Conservation (phyloP, 2,329 filamentous ascomycete species). For the Alternaria angustiovoidea region DNA sequence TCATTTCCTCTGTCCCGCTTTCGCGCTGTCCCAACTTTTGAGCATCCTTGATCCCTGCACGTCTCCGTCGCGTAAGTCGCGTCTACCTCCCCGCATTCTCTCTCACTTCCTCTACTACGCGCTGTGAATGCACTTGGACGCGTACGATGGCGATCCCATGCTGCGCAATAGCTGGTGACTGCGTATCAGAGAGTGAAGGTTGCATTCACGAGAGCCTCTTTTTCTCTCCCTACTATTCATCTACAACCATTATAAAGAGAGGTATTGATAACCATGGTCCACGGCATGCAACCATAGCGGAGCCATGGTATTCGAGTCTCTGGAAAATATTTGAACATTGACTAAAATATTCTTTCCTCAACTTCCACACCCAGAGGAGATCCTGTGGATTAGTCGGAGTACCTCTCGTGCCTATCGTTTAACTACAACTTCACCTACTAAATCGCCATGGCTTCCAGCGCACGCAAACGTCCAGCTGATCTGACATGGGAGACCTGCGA, state of each 20-base stretch:
- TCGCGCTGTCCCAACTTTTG: conserved; percentile 19
- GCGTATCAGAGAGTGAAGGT: not conserved
- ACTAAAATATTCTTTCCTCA: too few species aligned
- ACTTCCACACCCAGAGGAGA: too few species aligned
- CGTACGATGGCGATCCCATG: not conserved
- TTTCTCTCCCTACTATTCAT: not conserved
- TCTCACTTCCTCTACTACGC: not conserved
- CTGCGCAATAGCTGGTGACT: accelerated
- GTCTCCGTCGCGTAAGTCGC: conserved; percentile 11
- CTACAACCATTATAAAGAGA: not conserved
- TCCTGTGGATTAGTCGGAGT: too few species aligned
- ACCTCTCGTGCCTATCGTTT: too few species aligned
- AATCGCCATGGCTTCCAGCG: not conserved
- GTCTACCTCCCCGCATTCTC: conserved; percentile 2
- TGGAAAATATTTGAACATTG: too few species aligned
- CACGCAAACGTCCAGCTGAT: conserved; percentile 9
- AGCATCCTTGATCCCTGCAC: conserved; percentile 18
- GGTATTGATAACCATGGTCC: too few species aligned
- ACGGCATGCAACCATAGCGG: too few species aligned
- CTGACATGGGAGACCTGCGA: not conserved
- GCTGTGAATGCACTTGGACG: not conserved
- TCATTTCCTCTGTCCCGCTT: conserved; percentile 8
- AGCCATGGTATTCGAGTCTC: too few species aligned
- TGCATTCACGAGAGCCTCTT: not conserved
- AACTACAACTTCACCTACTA: too few species aligned